These are phyloP conservation scores for Eucalyptus victrix DNA, from an alignment of 345 rosid genomes.

Conservation along the genomic window DNA sequence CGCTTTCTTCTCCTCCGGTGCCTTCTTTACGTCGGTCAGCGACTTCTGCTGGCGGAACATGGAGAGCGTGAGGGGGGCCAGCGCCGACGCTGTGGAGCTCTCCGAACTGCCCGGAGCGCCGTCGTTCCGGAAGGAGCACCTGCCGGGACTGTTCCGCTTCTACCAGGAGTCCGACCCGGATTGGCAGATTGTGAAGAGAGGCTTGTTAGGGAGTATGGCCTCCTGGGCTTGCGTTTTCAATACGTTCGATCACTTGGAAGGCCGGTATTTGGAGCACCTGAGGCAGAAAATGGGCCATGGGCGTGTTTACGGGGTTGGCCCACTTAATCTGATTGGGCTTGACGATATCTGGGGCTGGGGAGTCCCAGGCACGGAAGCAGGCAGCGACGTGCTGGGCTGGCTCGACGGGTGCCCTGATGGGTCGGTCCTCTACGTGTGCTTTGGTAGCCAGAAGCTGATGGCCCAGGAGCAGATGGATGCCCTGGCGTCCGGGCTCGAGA, in stretches of 20 bases:
- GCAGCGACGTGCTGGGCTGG: conserved; percentile 15
- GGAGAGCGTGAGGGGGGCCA: neutral
- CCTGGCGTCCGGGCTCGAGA: conserved; percentile 35
- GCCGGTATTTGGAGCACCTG: conserved; percentile 14
- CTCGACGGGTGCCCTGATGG: conserved; percentile 36
- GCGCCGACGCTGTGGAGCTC: conserved; percentile 13
- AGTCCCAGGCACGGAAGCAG: neutral
- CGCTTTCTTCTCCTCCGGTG: conserved; percentile 28
- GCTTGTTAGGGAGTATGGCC: conserved; percentile 3
- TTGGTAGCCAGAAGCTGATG: conserved; percentile 52
- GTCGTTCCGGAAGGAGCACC: conserved; percentile 27
- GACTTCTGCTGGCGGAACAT: conserved; percentile 12
- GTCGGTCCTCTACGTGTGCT: conserved; percentile 50
- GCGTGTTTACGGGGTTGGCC: conserved; percentile 46
- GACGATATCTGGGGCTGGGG: neutral
- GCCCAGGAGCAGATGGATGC: conserved; percentile 27
- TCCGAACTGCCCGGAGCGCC: conserved; percentile 33
- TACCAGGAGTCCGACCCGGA: conserved; percentile 18
- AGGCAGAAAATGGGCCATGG: conserved; percentile 23
- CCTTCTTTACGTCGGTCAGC: conserved; percentile 10
- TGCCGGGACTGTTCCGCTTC: conserved; percentile 25
- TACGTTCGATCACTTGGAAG: conserved; percentile 30
- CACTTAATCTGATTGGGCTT: conserved; percentile 27
- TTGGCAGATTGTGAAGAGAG: conserved; percentile 11
- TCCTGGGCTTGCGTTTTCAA: conserved; percentile 45